Conservation (phyloP, 1,139 yeast genomes). For the Pichia sp. region DNA sequence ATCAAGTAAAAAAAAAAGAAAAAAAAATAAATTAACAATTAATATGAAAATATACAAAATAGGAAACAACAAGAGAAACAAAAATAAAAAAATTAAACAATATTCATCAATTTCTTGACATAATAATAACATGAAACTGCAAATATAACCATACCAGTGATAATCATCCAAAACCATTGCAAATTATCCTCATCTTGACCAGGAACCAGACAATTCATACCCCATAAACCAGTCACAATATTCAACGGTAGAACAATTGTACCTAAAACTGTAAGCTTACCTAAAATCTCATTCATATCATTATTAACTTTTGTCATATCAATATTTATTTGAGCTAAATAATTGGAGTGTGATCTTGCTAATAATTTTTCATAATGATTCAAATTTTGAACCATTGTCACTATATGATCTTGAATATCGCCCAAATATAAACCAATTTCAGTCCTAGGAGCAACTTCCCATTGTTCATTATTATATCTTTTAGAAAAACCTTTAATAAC, state of each 20-base stretch:
- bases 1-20: too few relatives aligned
- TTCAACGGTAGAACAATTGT: constrained; percentile 92
- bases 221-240: constrained; percentile 95
- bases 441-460: constrained; percentile 67
- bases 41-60: too few relatives aligned
- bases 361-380: constrained; percentile 90
- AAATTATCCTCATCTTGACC: constrained; percentile 73
- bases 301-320: constrained; percentile 98
- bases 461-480: constrained; percentile 74
- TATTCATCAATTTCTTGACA: constrained; percentile 33
- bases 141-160: constrained; percentile 37
- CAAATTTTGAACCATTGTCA: constrained; percentile 91
- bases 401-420: constrained; percentile 91
- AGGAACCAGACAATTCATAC: constrained; percentile 95
- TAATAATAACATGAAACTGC: constrained; percentile 40
- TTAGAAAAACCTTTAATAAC: constrained; percentile 93
- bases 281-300: constrained; percentile 92
- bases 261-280: constrained; percentile 89
- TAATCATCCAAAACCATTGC: constrained; percentile 68
- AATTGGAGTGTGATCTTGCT: constrained; percentile 90
- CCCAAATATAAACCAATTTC: constrained; percentile 87
- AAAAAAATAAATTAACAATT: too few relatives aligned
- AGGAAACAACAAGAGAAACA: too few relatives aligned
- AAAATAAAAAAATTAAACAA: too few relatives aligned
- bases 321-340: constrained; percentile 91